Percentiles rank a stretch among this genome's conserved stretches.
These are phyloP conservation scores for Wickerhamomyces rabaulensis DNA, from an alignment of 805 yeast genomes.

Conservation along the genomic window DNA sequence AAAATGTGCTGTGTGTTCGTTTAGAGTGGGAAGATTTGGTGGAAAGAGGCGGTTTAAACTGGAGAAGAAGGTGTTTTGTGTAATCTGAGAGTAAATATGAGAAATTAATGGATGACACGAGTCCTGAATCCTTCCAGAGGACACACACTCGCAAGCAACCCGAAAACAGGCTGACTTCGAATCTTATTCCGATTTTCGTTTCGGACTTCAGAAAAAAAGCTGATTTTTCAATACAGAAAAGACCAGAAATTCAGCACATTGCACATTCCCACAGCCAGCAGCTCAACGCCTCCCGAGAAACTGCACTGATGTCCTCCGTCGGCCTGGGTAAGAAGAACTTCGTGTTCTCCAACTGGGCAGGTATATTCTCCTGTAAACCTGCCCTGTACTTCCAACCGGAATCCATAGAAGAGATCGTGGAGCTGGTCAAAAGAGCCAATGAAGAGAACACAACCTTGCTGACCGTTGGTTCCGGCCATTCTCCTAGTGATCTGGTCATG, in stretches of 20 bases:
- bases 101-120: too few relatives aligned
- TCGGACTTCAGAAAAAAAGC: background rate
- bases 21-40: background rate
- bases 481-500: constrained; percentile 89
- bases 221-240: background rate
- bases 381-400: constrained; percentile 75
- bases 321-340: constrained; percentile 29
- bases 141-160: background rate
- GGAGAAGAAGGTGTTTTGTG: too few relatives aligned
- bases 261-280: too few relatives aligned
- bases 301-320: constrained; percentile 9
- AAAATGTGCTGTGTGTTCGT: too few relatives aligned
- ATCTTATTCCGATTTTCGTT: background rate
- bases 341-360: constrained; percentile 69
- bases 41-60: background rate
- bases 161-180: background rate
- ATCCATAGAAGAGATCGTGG: constrained; percentile 59
- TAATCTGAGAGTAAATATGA: too few relatives aligned
- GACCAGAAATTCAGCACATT: too few relatives aligned
- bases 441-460: constrained; percentile 57
- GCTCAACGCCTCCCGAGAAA: background rate
- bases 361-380: constrained; percentile 75
- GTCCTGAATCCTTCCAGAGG: too few relatives aligned
- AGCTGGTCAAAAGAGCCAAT: constrained; percentile 63
- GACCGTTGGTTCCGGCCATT: constrained; percentile 91